Evolutionary conservation across 1,284 basidiomycete genomes (phyloP), one percentile per base, ranked within the genome.

Genomic region (Rugosomyces carneus): DNA sequence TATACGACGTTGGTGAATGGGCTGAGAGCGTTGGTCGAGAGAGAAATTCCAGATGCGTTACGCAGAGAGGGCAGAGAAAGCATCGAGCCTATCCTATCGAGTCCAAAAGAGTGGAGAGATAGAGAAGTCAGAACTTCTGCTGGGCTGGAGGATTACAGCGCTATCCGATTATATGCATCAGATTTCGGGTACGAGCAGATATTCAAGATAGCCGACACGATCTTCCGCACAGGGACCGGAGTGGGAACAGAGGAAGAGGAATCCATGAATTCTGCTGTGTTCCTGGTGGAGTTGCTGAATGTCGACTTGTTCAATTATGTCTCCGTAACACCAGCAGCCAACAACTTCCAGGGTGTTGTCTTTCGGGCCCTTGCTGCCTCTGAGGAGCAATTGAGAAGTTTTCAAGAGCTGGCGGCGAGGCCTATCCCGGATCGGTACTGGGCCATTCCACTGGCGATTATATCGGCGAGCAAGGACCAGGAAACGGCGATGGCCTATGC

Each of bases 251-350:
- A 37, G 29, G 15, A 48, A 15, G n/a, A 42, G 34, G 36, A 42
- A 16, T 43, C 40, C 9, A 27, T 48, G 3, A 41, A 45, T 20
- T 29, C 38, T 11, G 49, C 40, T 18, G 46, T 53, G 15, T 51
- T 53, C 18, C 44, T 53, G 4, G 44, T 50, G 31, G 52, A 53
- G 31, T 24, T 53, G 18, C 10, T 53, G 20, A 53, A 53, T 29
- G 29, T 51, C 24, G 52, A 53, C 34, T 42, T 53, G 20, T 53
- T 45, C 44, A 53, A 53, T 39, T 53, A 48, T 16, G 41, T 50
- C 24, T 42, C 46, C 15, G 15, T 46, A 10, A 29, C 37, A 19
- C 37, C 47, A 3, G 13, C 43, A 16, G 47, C 42, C 6, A 43
- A 50, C 42, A 50, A 47, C 15, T 52, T 47, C 39, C 48, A 45